These are phyloP conservation scores for Halophytophthora polymorphica DNA, from an alignment of 352 stramenopile species.

Conservation along the genomic window DNA sequence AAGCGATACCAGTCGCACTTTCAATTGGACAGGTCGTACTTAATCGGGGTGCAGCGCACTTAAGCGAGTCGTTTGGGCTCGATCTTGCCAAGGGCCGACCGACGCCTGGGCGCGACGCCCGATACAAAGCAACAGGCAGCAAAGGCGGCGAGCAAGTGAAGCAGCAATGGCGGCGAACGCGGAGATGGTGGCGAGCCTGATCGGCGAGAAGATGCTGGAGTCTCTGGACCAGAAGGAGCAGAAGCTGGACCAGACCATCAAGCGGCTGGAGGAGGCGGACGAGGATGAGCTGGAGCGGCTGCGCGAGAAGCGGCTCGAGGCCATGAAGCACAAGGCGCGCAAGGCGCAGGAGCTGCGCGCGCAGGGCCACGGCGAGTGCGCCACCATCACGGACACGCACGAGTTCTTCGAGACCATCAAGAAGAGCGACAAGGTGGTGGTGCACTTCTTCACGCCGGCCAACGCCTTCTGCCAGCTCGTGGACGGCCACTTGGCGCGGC, in stretches of 20 bases:
- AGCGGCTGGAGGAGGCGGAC: conserved; percentile 79
- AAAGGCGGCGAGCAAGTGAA: conserved; percentile 26
- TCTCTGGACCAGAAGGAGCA: conserved; percentile 85
- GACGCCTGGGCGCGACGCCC: conserved; percentile 1
- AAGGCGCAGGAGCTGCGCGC: conserved; percentile 75
- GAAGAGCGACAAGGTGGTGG: conserved; percentile 85
- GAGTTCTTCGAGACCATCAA: conserved; percentile 97
- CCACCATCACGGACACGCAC: conserved; percentile 88
- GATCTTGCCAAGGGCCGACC: background rate
- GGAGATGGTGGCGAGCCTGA: conserved; percentile 72
- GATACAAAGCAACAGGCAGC: conserved; percentile 10
- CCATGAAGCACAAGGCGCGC: conserved; percentile 69
- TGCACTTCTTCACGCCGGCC: conserved; percentile 95
- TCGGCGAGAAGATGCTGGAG: conserved; percentile 86
- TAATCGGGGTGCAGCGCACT: background rate
- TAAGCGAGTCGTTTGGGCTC: background rate
- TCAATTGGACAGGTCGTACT: background rate
- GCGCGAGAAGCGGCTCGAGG: conserved; percentile 71
- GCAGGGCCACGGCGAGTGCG: conserved; percentile 84
- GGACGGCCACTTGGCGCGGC: conserved; percentile 89
- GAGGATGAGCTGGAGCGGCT: conserved; percentile 89
- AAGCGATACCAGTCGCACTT: no score
- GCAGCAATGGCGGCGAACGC: conserved; percentile 52
- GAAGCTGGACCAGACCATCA: conserved; percentile 82
- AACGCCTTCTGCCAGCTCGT: conserved; percentile 93